phyloP scores from a whole-genome alignment of 805 yeast genomes.

The Wickerhamiella domercqiae region DNA sequence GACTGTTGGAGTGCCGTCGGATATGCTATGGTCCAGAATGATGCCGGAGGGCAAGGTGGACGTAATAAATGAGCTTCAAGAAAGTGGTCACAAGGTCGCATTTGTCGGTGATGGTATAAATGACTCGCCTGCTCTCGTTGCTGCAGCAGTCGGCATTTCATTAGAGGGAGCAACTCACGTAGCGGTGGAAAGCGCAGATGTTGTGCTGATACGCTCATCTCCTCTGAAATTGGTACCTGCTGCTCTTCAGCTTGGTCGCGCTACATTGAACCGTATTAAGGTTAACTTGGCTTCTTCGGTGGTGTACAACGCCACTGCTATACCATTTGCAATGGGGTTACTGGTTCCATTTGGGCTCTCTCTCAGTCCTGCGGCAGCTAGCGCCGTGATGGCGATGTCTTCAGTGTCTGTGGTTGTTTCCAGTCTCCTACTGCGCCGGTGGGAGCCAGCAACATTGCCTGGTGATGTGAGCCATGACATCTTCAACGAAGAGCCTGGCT shows the following conservation, averaged over 20 bases:
- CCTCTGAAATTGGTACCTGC: constrained; percentile 30
- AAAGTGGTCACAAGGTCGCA: constrained; percentile 45
- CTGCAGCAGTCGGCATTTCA: constrained; percentile 81
- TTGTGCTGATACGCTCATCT: constrained; percentile 40
- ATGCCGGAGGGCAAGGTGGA: constrained; percentile 65
- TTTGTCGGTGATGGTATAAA: constrained; percentile 97
- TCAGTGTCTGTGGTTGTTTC: constrained; percentile 78
- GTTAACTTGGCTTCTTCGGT: constrained; percentile 75
- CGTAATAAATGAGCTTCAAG: constrained; percentile 33
- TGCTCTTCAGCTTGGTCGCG: constrained; percentile 47
- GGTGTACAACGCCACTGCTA: constrained; percentile 69
- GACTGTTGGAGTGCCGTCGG: constrained; percentile 47
- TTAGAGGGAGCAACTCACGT: constrained; percentile 88
- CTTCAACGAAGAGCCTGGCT: too few species aligned
- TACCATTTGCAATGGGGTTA: constrained; percentile 92
- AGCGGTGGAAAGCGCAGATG: constrained; percentile 93
- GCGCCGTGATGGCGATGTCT: constrained; percentile 86
- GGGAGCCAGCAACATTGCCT: constrained; percentile 21
- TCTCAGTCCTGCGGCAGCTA: constrained; percentile 80
- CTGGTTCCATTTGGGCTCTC: constrained; percentile 58
- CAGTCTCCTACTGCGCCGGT: constrained; percentile 56
- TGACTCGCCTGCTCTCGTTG: constrained; percentile 90
- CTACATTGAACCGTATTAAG: constrained; percentile 63
- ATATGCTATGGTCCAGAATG: constrained; percentile 58
- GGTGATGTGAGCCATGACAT: too few species aligned